Evolutionary conservation across 176 grass and related monocot genomes (phyloP).

Genomic region (Coix lacrymajobi): DNA sequence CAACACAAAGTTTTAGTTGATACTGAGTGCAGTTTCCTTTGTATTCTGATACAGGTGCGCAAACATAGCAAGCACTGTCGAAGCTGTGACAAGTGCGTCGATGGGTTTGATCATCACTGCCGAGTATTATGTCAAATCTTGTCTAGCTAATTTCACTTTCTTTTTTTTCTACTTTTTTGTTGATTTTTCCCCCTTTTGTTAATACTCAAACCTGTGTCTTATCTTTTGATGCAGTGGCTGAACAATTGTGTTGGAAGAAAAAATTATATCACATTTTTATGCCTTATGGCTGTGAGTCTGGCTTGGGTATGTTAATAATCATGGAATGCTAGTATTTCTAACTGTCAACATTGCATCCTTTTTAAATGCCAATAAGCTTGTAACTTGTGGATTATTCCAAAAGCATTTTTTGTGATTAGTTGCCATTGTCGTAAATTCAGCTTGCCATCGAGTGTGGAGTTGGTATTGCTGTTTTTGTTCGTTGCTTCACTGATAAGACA

Average conservation of each 20-base stretch:
- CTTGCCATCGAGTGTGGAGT: constrained; percentile 77
- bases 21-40: neutral
- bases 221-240: constrained; percentile 69
- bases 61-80: constrained; percentile 95
- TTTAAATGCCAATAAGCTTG: constrained; percentile 2
- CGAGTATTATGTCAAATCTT: constrained; percentile 49
- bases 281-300: constrained; percentile 87
- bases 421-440: constrained; percentile 16
- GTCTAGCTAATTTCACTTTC: neutral
- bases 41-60: constrained; percentile 51
- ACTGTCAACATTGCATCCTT: neutral
- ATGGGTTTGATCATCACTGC: constrained; percentile 98
- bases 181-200: neutral
- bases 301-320: constrained; percentile 65
- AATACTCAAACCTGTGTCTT: neutral
- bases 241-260: constrained; percentile 99
- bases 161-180: neutral
- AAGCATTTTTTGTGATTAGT: constrained; percentile 24
- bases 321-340: constrained; percentile 1
- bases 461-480: constrained; percentile 86
- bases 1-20: neutral
- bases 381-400: constrained; percentile 35
- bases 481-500: constrained; percentile 76
- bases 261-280: constrained; percentile 83
- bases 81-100: constrained; percentile 98